phyloP scores from a whole-genome alignment of 805 yeast genomes.

The Candida vartiovaarae region DNA sequence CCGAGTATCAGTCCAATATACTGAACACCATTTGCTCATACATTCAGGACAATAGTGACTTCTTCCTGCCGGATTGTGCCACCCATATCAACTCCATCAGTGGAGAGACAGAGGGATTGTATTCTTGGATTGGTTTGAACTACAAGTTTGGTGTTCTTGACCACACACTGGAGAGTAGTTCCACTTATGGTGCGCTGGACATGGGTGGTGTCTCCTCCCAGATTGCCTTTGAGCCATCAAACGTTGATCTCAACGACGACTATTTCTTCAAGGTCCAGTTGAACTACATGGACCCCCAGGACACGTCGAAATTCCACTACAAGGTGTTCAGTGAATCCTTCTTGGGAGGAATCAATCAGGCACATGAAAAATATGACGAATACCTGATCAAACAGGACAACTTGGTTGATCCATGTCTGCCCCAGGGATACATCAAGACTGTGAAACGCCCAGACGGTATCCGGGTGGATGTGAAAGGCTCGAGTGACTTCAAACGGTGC shows the following conservation, averaged over 20 bases:
- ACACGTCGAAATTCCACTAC: slow-evolving; percentile 25
- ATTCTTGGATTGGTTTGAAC: slow-evolving; percentile 62
- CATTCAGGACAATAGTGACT: slow-evolving; percentile 38
- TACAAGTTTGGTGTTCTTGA: slow-evolving; percentile 41
- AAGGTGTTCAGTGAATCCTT: slow-evolving; percentile 49
- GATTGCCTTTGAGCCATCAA: slow-evolving; percentile 52
- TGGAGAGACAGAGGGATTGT: slow-evolving; percentile 61
- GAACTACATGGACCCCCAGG: slow-evolving; percentile 25
- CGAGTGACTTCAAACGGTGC: slow-evolving; percentile 45
- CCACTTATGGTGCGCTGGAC: slow-evolving; percentile 77
- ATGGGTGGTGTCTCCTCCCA: slow-evolving; percentile 99
- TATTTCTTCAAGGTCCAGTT: slow-evolving; percentile 40
- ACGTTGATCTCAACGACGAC: slow-evolving; percentile 32
- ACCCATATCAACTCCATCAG: slow-evolving; percentile 53
- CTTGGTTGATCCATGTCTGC: slow-evolving; percentile 49
- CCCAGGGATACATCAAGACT: slow-evolving; percentile 32
- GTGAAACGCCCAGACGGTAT: slow-evolving; percentile 9
- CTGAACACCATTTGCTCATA: slow-evolving; percentile 44
- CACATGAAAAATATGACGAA: slow-evolving; percentile 39
- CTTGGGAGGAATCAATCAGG: slow-evolving; percentile 56
- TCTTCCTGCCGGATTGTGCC: slow-evolving; percentile 54
- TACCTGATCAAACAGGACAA: slow-evolving; percentile 23
- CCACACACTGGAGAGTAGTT: slow-evolving; percentile 26
- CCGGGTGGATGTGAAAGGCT: slow-evolving; percentile 35
- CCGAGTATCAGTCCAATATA: slow-evolving; percentile 40